Conservation (phyloP, 2,329 filamentous ascomycete species). For the Colletotrichum filicis region DNA sequence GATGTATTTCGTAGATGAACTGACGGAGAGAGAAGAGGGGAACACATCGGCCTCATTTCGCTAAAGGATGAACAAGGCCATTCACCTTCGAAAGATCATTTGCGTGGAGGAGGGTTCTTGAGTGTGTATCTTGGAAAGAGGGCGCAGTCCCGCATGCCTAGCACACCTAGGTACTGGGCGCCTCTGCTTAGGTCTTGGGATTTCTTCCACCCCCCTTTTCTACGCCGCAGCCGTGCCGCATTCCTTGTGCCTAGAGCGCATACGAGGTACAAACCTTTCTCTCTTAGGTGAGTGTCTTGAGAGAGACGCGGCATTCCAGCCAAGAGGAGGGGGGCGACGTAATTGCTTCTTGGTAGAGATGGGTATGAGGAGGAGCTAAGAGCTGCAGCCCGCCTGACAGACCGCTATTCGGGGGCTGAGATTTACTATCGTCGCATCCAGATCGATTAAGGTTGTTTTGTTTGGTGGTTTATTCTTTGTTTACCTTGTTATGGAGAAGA, state of each 20-base stretch:
- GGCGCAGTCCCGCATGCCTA: not conserved
- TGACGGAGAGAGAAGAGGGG: not conserved
- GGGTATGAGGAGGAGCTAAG: not conserved
- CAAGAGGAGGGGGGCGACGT: not conserved
- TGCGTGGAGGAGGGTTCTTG: not conserved
- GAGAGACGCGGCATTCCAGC: not conserved
- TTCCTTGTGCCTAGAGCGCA: not conserved
- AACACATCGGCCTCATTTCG: conserved; percentile 4
- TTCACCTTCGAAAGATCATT: not conserved
- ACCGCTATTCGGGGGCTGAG: not conserved
- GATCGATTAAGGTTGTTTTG: conserved; percentile 28
- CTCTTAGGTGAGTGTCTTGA: not conserved
- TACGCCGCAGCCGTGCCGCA: conserved; percentile 3
- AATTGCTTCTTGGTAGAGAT: not conserved
- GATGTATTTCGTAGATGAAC: not conserved
- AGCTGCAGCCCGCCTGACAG: conserved; percentile 1
- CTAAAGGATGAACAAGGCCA: not conserved
- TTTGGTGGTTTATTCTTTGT: conserved; percentile 1
- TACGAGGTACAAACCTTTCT: not conserved
- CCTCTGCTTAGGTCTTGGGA: not conserved
- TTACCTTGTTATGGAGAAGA: not conserved
- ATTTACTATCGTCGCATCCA: not conserved
- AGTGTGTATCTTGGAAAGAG: not conserved
- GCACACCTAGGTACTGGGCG: not conserved
- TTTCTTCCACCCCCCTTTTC: not conserved